Evolutionary conservation across 371 early-diverging fungal species (phyloP).

Genomic region (Apophysomyces elegans): DNA sequence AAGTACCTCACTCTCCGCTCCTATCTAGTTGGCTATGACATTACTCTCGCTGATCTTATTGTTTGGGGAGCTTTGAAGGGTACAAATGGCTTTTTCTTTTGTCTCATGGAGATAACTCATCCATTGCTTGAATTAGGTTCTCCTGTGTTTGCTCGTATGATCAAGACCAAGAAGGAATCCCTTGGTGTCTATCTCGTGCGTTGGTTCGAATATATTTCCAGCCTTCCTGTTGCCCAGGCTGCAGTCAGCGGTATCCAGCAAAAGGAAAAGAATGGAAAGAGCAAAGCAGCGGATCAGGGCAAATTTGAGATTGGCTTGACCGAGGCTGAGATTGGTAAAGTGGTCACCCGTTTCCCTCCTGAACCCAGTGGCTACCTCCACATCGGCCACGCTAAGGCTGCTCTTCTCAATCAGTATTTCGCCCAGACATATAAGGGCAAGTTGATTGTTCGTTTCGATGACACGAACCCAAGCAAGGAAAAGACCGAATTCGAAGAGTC

Average conservation of each 20-base stretch:
- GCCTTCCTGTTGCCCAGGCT: conserved; percentile 60
- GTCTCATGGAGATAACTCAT: conserved; percentile 2
- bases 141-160: conserved; percentile 76
- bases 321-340: conserved; percentile 83
- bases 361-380: conserved; percentile 99
- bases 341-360: conserved; percentile 98
- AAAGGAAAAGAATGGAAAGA: conserved; percentile 21
- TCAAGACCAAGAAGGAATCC: conserved; percentile 77
- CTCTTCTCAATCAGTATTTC: conserved; percentile 98
- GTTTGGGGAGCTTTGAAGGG: conserved; percentile 88
- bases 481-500: conserved; percentile 93
- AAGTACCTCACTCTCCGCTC: conserved; percentile 81
- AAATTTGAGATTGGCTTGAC: conserved; percentile 91
- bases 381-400: conserved; percentile 99
- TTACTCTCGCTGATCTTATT: conserved; percentile 83
- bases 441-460: conserved; percentile 98
- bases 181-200: conserved; percentile 77
- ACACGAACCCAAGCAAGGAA: conserved; percentile 99
- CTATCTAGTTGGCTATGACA: conserved; percentile 80
- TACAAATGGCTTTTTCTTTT: conserved; percentile 22
- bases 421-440: conserved; percentile 93
- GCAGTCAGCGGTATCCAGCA: conserved; percentile 56
- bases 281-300: conserved; percentile 82
- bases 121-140: conserved; percentile 32
- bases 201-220: conserved; percentile 82